Conservation (phyloP, 2,329 filamentous ascomycete genomes). For the Penicillium sp. region DNA sequence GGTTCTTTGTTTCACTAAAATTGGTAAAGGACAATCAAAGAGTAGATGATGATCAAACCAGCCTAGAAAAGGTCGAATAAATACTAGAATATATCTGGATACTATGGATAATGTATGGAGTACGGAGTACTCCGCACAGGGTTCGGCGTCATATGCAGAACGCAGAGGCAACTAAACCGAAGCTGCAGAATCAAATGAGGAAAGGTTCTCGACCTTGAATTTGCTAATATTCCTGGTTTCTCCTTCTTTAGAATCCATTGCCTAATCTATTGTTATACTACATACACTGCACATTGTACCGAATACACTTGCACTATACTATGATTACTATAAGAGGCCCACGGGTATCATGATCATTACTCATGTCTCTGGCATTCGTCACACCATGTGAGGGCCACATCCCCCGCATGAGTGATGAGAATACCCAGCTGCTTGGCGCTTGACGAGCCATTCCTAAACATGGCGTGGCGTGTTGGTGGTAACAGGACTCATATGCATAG, state of each 20-base stretch:
- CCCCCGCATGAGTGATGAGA: background rate
- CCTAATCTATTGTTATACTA: background rate
- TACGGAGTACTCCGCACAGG: background rate
- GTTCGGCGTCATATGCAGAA: background rate
- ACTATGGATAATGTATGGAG: background rate
- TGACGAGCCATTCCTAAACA: background rate
- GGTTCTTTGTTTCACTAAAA: background rate
- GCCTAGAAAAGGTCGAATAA: background rate
- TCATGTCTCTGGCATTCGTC: background rate
- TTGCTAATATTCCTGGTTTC: background rate
- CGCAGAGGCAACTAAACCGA: slow-evolving; percentile 6
- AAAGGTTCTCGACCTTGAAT: background rate
- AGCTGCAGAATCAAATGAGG: slow-evolving; percentile 1
- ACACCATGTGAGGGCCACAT: background rate
- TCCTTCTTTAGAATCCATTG: background rate
- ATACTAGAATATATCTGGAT: background rate
- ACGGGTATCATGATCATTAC: slow-evolving; percentile 1
- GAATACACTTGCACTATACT: background rate
- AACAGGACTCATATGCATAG: background rate
- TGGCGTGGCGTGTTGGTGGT: background rate
- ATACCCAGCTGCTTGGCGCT: background rate
- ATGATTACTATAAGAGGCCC: background rate
- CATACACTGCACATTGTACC: background rate
- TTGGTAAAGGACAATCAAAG: no score
- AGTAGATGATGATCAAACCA: background rate